Percentiles rank a stretch among this genome's conserved stretches.
Conservation (phyloP, 148 eudicot genomes). For the Arbutus unedo region DNA sequence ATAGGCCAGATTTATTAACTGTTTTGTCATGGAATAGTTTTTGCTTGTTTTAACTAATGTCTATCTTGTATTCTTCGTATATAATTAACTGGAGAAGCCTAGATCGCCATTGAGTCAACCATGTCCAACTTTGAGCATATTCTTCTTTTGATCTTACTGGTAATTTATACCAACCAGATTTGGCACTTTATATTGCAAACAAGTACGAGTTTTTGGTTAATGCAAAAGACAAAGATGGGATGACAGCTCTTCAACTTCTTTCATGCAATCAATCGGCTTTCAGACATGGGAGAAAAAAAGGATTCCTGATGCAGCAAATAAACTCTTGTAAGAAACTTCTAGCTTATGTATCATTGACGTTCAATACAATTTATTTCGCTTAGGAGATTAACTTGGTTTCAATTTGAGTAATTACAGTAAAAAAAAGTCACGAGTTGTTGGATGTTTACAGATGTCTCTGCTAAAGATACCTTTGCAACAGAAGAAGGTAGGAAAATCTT, state of each 20-base stretch:
- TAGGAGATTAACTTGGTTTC: too few species aligned
- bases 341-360: too few species aligned
- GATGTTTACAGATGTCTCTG: not conserved
- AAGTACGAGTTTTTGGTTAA: not conserved
- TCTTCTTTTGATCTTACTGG: not conserved
- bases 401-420: not conserved
- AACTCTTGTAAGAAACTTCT: not conserved
- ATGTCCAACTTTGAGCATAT: not conserved
- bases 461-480: not conserved
- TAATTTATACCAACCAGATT: not conserved
- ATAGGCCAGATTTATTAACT: not conserved
- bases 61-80: too few species aligned
- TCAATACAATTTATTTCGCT: too few species aligned
- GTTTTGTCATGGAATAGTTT: too few species aligned
- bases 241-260: slow-evolving; percentile 22
- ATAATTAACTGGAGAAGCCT: too few species aligned
- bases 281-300: not conserved
- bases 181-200: slow-evolving; percentile 1
- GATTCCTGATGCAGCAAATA: not conserved
- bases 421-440: not conserved
- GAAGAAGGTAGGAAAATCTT: not conserved
- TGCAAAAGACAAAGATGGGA: not conserved
- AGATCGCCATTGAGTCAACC: too few species aligned
- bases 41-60: not conserved
- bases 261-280: not conserved